These are phyloP conservation scores for Grosmannia serpens DNA, from an alignment of 2,329 filamentous ascomycete genomes.

Conservation along the genomic window DNA sequence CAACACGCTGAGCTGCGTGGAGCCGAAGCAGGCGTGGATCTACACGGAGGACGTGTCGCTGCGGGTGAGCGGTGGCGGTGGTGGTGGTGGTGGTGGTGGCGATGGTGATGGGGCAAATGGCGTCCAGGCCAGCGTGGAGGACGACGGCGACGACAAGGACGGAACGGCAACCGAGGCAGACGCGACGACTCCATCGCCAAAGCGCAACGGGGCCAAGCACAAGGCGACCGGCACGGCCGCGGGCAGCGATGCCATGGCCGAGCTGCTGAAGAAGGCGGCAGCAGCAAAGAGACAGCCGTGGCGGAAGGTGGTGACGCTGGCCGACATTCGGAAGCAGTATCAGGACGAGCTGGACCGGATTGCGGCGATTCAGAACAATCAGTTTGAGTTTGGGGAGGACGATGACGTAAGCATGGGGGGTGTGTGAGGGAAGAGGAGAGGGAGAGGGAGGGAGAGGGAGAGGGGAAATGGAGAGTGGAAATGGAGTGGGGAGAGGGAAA, in stretches of 20 bases:
- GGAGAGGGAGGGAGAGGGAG: not conserved
- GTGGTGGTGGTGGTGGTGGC: too few species aligned
- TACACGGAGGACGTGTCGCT: slow-evolving; percentile 32
- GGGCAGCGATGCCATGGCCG: slow-evolving; percentile 10
- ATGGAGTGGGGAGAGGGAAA: not conserved
- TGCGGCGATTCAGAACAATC: slow-evolving; percentile 75
- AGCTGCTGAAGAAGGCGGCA: slow-evolving; percentile 15
- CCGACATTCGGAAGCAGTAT: slow-evolving; percentile 79
- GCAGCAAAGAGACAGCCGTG: slow-evolving; percentile 26
- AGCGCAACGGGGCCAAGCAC: not conserved
- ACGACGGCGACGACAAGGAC: not conserved
- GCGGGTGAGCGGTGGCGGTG: not conserved
- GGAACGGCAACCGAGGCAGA: not conserved
- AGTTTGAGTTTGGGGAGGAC: slow-evolving; percentile 61
- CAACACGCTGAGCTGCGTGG: slow-evolving; percentile 81
- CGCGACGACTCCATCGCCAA: not conserved
- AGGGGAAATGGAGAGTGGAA: too few species aligned
- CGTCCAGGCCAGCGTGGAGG: too few species aligned
- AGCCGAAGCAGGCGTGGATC: slow-evolving; percentile 73
- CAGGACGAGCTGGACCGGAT: slow-evolving; percentile 82
- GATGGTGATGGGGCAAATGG: too few species aligned
- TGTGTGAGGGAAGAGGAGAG: not conserved
- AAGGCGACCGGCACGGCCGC: not conserved
- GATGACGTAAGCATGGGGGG: not conserved
- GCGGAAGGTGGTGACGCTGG: slow-evolving; percentile 72